Conservation (phyloP, 768 basidiomycete species). For the Hypholoma sublateritium region DNA sequence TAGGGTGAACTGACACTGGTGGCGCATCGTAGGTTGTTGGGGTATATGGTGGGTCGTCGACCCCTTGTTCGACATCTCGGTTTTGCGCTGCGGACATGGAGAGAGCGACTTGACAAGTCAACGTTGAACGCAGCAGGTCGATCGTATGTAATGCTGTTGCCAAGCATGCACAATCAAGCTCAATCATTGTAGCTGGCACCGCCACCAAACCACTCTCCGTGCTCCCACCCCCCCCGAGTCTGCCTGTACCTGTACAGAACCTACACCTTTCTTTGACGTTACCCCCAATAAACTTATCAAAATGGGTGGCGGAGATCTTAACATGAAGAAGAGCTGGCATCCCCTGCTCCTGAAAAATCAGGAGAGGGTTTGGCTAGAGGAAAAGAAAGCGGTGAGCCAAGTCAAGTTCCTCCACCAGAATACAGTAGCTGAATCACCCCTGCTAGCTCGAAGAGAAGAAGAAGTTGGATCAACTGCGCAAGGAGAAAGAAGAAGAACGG, state of each 20-base stretch:
- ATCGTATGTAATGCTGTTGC: not conserved
- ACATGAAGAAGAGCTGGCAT: conserved; percentile 99
- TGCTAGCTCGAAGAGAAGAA: conserved; percentile 95
- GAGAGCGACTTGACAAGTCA: conserved; percentile 1
- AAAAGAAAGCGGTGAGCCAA: conserved; percentile 86
- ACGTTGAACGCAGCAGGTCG: not conserved
- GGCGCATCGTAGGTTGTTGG: conserved; percentile 17
- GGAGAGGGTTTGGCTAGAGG: conserved; percentile 99
- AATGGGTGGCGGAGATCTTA: conserved; percentile 98
- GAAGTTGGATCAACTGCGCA: conserved; percentile 93
- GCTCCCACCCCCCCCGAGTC: not conserved
- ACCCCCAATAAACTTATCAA: conserved; percentile 40
- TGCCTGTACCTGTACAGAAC: not conserved
- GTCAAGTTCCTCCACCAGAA: not conserved
- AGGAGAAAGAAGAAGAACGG: conserved; percentile 97
- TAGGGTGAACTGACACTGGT: conserved; percentile 24
- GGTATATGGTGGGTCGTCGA: conserved; percentile 31
- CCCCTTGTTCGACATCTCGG: conserved; percentile 32
- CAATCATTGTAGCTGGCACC: not conserved
- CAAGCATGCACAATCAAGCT: conserved; percentile 1
- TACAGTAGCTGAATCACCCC: conserved; percentile 6
- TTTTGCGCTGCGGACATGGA: conserved; percentile 38
- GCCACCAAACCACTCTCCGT: conserved; percentile 2
- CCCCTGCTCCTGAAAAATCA: conserved; percentile 97
- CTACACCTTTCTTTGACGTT: not conserved